Conservation (phyloP, 805 yeast genomes). For the Saccharomycopsis sp. region DNA sequence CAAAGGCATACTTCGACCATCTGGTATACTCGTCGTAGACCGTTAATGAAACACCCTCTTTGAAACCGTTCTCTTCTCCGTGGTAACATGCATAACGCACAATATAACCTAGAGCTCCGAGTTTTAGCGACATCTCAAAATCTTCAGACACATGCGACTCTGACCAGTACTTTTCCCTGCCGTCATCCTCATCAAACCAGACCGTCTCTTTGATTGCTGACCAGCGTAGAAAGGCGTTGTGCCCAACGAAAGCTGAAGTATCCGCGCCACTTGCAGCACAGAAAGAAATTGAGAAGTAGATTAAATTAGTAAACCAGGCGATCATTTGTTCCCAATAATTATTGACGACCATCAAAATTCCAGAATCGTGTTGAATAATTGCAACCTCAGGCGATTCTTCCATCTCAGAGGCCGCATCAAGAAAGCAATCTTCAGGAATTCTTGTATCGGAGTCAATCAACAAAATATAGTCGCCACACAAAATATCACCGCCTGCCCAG, state of each 20-base stretch:
- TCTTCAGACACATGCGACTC: slow-evolving; percentile 2
- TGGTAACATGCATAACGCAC: slow-evolving; percentile 1
- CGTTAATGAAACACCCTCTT: not conserved
- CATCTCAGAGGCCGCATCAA: slow-evolving; percentile 2
- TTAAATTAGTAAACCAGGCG: slow-evolving; percentile 1
- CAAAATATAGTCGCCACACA: not conserved
- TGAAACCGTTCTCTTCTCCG: not conserved
- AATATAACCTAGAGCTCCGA: slow-evolving; percentile 1
- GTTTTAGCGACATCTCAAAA: not conserved
- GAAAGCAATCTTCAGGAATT: not conserved
- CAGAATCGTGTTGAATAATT: slow-evolving; percentile 1
- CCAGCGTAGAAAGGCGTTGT: not conserved
- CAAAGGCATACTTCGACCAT: slow-evolving; percentile 1
- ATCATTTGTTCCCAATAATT: not conserved
- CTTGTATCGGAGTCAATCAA: not conserved
- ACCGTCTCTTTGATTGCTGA: not conserved
- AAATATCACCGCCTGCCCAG: slow-evolving; percentile 1
- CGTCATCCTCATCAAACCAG: not conserved
- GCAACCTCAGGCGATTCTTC: not conserved
- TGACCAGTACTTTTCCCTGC: not conserved
- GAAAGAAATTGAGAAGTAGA: not conserved
- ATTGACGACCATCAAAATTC: not conserved
- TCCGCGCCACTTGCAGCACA: slow-evolving; percentile 1
- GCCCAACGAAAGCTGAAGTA: slow-evolving; percentile 1
- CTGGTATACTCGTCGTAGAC: not conserved